phyloP scores from a whole-genome alignment of 805 yeast genomes.

The Lachancea fermentati region DNA sequence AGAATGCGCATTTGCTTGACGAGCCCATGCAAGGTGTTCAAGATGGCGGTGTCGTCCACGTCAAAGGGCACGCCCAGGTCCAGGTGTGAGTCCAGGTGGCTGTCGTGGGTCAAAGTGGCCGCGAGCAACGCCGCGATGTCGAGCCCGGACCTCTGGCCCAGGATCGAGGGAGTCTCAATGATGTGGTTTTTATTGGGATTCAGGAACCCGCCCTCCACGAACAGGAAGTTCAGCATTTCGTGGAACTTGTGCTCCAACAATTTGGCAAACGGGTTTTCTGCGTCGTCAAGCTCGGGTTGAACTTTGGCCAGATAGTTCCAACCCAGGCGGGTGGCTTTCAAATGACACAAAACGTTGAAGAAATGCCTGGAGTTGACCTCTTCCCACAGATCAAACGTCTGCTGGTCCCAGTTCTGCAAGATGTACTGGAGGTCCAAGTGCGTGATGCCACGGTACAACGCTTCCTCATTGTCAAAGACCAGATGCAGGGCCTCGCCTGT shows the following conservation, averaged over 20 bases:
- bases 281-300: slow-evolving; percentile 20
- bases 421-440: slow-evolving; percentile 69
- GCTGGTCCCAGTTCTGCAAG: slow-evolving; percentile 50
- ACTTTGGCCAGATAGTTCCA: slow-evolving; percentile 33
- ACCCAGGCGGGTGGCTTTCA: slow-evolving; percentile 62
- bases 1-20: slow-evolving; percentile 63
- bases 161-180: slow-evolving; percentile 58
- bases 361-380: slow-evolving; percentile 72
- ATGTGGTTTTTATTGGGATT: slow-evolving; percentile 45
- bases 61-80: slow-evolving; percentile 50
- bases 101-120: slow-evolving; percentile 38
- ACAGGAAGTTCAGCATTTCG: slow-evolving; percentile 24
- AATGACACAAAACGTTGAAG: slow-evolving; percentile 71
- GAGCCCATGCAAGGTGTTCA: slow-evolving; percentile 59
- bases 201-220: slow-evolving; percentile 34
- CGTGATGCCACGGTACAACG: slow-evolving; percentile 47
- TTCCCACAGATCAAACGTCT: slow-evolving; percentile 92
- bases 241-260: slow-evolving; percentile 19
- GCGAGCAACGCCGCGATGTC: slow-evolving; percentile 66
- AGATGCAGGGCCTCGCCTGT: slow-evolving; percentile 2
- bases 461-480: slow-evolving; percentile 26
- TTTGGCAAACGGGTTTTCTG: slow-evolving; percentile 11
- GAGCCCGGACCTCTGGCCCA: slow-evolving; percentile 57
- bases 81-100: slow-evolving; percentile 38
- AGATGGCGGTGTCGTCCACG: slow-evolving; percentile 48